Conservation (phyloP, 495 filamentous ascomycete genomes). For the Annulohypoxylon maeteangense region DNA sequence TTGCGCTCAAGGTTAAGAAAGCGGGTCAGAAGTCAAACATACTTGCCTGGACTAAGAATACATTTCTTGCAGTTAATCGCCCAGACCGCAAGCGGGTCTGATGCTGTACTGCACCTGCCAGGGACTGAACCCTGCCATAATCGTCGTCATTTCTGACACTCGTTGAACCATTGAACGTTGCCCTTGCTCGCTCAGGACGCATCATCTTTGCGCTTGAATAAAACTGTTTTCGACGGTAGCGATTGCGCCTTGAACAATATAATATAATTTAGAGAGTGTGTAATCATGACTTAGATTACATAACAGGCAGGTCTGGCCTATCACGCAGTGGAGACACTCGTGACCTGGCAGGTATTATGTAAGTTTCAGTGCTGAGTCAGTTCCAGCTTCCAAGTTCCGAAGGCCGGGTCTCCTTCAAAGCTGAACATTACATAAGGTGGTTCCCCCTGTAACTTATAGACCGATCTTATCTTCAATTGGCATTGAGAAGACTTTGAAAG, state of each 20-base stretch:
- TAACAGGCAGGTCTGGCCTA: neutral
- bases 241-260: neutral
- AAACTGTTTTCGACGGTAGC: neutral
- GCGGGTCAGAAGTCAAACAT: conserved; percentile 1
- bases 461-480: too few relatives aligned
- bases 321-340: too few relatives aligned
- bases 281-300: neutral
- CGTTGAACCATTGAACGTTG: too few relatives aligned
- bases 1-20: neutral
- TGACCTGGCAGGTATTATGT: too few relatives aligned
- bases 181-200: neutral
- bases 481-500: too few relatives aligned
- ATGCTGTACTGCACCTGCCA: neutral
- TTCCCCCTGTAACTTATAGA: too few relatives aligned
- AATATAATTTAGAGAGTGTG: neutral
- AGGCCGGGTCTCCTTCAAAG: too few relatives aligned
- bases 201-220: neutral
- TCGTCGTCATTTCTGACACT: too few relatives aligned
- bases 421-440: too few relatives aligned
- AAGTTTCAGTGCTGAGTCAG: too few relatives aligned
- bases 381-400: too few relatives aligned
- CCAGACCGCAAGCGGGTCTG: conserved; percentile 3
- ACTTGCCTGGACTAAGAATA: neutral
- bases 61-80: conserved; percentile 7
- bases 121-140: neutral